A percentile compares a stretch with the other conserved stretches of the same genome.
phyloP scores from a whole-genome alignment of 352 stramenopile genomes.

The Thalassiosira pacifica region DNA sequence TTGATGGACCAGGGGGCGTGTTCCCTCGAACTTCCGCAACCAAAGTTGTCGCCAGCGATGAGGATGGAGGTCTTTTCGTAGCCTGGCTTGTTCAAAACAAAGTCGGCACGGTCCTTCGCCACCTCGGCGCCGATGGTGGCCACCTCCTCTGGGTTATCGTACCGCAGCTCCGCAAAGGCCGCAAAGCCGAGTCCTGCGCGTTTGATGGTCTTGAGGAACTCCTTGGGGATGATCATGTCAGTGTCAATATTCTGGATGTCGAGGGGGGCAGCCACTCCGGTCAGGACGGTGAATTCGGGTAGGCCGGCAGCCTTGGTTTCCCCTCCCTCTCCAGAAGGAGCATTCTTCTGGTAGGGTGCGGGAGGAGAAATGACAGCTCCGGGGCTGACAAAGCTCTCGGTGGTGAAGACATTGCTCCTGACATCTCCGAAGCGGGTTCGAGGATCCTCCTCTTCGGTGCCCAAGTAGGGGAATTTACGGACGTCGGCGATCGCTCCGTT shows the following conservation, averaged over 20 bases:
- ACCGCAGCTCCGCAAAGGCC: constrained; percentile 88
- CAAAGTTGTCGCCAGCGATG: constrained; percentile 90
- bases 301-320: constrained; percentile 64
- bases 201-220: constrained; percentile 91
- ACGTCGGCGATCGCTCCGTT: constrained; percentile 87
- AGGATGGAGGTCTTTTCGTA: constrained; percentile 87
- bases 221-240: constrained; percentile 91
- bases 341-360: constrained; percentile 73
- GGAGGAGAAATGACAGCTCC: constrained; percentile 77
- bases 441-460: constrained; percentile 72
- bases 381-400: constrained; percentile 67
- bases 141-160: constrained; percentile 86
- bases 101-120: constrained; percentile 73
- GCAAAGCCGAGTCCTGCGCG: constrained; percentile 87
- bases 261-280: constrained; percentile 84
- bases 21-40: constrained; percentile 88
- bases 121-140: constrained; percentile 85
- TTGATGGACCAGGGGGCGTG: constrained; percentile 89
- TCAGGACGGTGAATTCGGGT: constrained; percentile 82
- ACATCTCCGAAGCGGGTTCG: constrained; percentile 47
- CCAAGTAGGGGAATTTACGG: constrained; percentile 86
- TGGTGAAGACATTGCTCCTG: constrained; percentile 75
- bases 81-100: constrained; percentile 87
- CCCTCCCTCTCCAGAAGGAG: neutral
- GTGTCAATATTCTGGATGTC: constrained; percentile 91